Percentiles rank a stretch among this genome's conserved stretches.
Conservation (phyloP, 805 yeast species). For the Ogataea chonburiensis region DNA sequence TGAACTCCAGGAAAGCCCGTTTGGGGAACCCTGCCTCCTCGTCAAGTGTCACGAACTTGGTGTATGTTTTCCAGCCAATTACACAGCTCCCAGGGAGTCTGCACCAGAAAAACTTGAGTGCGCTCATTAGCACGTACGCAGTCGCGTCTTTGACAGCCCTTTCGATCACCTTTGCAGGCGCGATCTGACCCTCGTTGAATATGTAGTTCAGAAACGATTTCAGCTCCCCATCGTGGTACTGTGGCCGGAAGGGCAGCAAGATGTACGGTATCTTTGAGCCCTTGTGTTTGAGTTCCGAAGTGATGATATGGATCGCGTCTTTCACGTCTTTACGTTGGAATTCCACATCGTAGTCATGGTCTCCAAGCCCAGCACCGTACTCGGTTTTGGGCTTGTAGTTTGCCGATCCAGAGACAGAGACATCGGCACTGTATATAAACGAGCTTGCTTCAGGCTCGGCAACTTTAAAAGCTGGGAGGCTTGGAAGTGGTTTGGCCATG, state of each 20-base stretch:
- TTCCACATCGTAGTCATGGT: constrained; percentile 35
- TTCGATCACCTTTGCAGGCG: constrained; percentile 40
- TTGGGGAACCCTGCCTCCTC: constrained; percentile 63
- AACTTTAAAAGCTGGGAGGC: constrained; percentile 24
- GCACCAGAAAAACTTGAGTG: constrained; percentile 83
- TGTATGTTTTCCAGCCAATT: constrained; percentile 83
- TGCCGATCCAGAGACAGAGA: constrained; percentile 6
- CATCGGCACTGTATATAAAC: constrained; percentile 34
- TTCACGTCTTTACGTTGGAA: constrained; percentile 66
- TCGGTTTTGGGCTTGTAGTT: constrained; percentile 30
- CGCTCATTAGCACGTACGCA: constrained; percentile 69
- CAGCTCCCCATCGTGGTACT: constrained; percentile 58
- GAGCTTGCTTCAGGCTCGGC: constrained; percentile 23
- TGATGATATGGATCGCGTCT: constrained; percentile 64
- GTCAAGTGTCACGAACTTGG: constrained; percentile 65
- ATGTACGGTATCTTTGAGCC: constrained; percentile 70
- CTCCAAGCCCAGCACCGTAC: constrained; percentile 24
- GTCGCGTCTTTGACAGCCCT: constrained; percentile 52
- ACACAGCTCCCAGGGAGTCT: constrained; percentile 76
- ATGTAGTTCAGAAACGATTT: constrained; percentile 54
- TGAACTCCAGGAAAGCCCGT: constrained; percentile 71
- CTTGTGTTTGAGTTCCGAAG: constrained; percentile 66
- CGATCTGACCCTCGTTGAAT: constrained; percentile 53
- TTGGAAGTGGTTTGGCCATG: constrained; percentile 26
- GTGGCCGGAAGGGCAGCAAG: constrained; percentile 75